These are phyloP conservation scores for Helenozyma baotianmanensis DNA, from an alignment of 805 yeast genomes.

Conservation along the genomic window DNA sequence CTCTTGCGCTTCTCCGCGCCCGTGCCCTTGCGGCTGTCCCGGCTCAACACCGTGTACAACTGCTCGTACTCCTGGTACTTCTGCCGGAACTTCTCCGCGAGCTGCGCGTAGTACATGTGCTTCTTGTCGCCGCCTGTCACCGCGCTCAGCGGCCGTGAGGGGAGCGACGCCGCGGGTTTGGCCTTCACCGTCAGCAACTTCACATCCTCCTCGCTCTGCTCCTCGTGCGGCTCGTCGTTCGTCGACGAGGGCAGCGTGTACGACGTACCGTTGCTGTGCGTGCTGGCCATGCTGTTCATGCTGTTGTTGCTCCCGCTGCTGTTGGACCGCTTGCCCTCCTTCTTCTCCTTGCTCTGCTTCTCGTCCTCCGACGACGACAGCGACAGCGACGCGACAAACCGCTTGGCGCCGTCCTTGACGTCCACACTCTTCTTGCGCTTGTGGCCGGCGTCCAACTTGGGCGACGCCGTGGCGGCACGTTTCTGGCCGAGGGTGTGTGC, in stretches of 20 bases:
- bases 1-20: slow-evolving; percentile 12
- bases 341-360: slow-evolving; percentile 13
- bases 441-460: slow-evolving; percentile 10
- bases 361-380: slow-evolving; percentile 22
- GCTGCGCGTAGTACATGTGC: slow-evolving; percentile 15
- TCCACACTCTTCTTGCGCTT: not conserved
- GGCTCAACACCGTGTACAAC: slow-evolving; percentile 11
- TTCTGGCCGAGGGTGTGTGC: slow-evolving; percentile 6
- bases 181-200: slow-evolving; percentile 2
- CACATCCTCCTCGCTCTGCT: slow-evolving; percentile 13
- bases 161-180: slow-evolving; percentile 5
- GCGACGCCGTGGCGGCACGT: slow-evolving; percentile 20
- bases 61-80: slow-evolving; percentile 14
- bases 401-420: not conserved
- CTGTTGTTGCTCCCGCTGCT: slow-evolving; percentile 12
- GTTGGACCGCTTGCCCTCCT: slow-evolving; percentile 11
- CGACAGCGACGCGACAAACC: slow-evolving; percentile 14
- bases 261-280: slow-evolving; percentile 5
- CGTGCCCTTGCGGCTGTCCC: slow-evolving; percentile 7
- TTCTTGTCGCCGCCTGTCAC: slow-evolving; percentile 15
- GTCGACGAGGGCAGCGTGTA: slow-evolving; percentile 37
- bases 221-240: slow-evolving; percentile 21
- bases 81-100: slow-evolving; percentile 14
- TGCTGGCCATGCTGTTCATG: slow-evolving; percentile 7
- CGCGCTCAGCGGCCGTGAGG: slow-evolving; percentile 13